These are phyloP conservation scores for Vitis hybrid DNA, from an alignment of 177 flowering plant genomes.

Conservation along the genomic window DNA sequence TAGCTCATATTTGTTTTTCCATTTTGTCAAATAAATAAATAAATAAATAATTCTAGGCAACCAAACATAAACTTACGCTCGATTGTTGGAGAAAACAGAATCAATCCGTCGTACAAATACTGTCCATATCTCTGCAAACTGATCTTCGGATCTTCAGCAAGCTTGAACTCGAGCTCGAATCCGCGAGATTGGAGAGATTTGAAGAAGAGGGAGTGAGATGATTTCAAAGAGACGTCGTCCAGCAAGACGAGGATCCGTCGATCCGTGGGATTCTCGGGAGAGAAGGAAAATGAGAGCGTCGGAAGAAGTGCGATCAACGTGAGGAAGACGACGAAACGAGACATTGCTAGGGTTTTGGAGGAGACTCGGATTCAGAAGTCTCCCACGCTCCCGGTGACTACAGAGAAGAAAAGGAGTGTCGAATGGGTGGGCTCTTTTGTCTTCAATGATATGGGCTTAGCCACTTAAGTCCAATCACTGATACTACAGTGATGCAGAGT, in stretches of 20 bases:
- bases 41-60: background rate
- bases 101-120: conserved; percentile 74
- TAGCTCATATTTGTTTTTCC: too few species aligned
- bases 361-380: too few species aligned
- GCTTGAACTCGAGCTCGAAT: conserved; percentile 86
- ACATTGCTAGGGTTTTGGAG: conserved; percentile 36
- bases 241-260: conserved; percentile 66
- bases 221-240: conserved; percentile 70
- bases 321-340: conserved; percentile 22
- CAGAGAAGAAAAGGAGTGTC: too few species aligned
- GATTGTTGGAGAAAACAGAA: conserved; percentile 65
- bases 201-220: conserved; percentile 89
- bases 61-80: conserved; percentile 45
- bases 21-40: background rate
- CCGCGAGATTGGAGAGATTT: conserved; percentile 70
- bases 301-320: conserved; percentile 32
- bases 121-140: conserved; percentile 81
- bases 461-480: too few species aligned
- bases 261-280: conserved; percentile 59
- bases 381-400: background rate
- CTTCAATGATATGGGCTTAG: too few species aligned
- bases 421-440: too few species aligned
- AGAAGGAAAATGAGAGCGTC: conserved; percentile 47
- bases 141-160: conserved; percentile 77
- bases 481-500: too few species aligned